phyloP scores from a whole-genome alignment of 192 early-diverging fungal species.

The Jimgerdemannia flammicorona region DNA sequence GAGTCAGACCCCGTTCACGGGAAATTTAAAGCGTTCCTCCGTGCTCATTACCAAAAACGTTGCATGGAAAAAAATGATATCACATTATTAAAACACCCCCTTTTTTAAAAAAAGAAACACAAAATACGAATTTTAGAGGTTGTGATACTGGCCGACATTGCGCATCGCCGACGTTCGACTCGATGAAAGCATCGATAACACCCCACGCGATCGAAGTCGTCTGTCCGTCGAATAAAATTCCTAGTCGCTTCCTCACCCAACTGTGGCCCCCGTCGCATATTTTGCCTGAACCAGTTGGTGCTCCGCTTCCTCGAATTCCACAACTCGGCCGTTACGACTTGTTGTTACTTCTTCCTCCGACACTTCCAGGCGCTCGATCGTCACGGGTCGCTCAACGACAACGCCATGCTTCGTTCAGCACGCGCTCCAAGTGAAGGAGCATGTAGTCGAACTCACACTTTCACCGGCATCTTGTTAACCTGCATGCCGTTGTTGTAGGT shows the following conservation, averaged over 20 bases:
- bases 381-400: neutral
- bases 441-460: neutral
- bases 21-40: too few species aligned
- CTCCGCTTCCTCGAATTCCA: neutral
- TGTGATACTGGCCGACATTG: too few species aligned
- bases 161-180: neutral
- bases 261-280: too few species aligned
- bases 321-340: neutral
- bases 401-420: neutral
- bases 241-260: neutral
- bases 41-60: too few species aligned
- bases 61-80: too few species aligned
- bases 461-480: too few species aligned
- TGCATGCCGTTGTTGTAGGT: neutral
- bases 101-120: too few species aligned
- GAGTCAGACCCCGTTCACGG: too few species aligned
- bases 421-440: neutral
- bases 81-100: too few species aligned
- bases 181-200: neutral
- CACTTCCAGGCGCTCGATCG: neutral
- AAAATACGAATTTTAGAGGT: too few species aligned
- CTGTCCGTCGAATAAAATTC: neutral
- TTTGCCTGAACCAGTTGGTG: too few species aligned
- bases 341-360: neutral
- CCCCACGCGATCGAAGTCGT: neutral